These are phyloP conservation scores for Irpex lacteus DNA, from an alignment of 1,284 basidiomycete genomes.

Conservation along the genomic window DNA sequence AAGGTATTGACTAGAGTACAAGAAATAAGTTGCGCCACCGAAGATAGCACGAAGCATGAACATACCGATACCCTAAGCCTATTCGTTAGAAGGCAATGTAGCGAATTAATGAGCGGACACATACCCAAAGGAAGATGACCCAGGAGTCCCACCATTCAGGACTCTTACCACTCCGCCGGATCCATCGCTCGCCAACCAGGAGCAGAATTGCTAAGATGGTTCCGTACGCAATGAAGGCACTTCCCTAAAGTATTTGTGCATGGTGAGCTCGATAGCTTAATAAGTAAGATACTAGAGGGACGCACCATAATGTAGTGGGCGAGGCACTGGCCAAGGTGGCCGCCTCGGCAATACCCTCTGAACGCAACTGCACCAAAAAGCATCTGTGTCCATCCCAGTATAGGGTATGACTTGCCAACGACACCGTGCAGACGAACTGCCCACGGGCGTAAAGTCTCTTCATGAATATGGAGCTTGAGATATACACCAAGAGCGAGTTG, in stretches of 20 bases:
- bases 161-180: conserved; percentile 64
- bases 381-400: conserved; percentile 88
- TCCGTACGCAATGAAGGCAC: conserved; percentile 88
- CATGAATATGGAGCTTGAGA: conserved; percentile 90
- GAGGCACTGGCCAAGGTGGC: conserved; percentile 75
- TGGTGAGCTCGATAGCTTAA: neutral
- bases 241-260: conserved; percentile 39
- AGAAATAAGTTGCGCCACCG: conserved; percentile 3
- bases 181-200: conserved; percentile 82
- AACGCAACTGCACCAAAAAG: conserved; percentile 69
- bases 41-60: neutral
- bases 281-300: neutral
- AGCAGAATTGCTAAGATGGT: conserved; percentile 83
- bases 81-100: neutral
- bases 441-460: conserved; percentile 72
- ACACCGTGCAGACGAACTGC: conserved; percentile 76
- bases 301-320: conserved; percentile 89
- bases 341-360: conserved; percentile 69
- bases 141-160: conserved; percentile 93
- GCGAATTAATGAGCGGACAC: conserved; percentile 23
- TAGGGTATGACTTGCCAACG: conserved; percentile 83
- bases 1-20: conserved; percentile 79
- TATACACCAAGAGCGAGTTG: conserved; percentile 84
- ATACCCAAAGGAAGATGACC: conserved; percentile 86
- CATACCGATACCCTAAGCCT: conserved; percentile 56